Percentiles rank a stretch among this genome's conserved stretches.
Conservation (phyloP, 106 monocot species). For the Vanilla planifolia region DNA sequence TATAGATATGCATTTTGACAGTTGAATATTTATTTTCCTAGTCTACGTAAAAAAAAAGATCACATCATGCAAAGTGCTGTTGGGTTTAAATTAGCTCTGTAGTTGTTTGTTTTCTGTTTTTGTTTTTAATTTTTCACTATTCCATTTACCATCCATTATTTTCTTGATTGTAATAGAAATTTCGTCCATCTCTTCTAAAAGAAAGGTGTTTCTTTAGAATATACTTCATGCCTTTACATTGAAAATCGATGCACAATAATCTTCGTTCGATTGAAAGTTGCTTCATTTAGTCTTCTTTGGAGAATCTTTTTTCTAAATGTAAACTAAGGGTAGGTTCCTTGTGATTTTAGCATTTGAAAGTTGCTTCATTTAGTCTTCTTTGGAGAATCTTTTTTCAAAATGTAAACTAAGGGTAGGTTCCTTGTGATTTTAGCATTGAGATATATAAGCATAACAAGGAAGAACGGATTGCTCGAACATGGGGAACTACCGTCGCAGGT, state of each 20-base stretch:
- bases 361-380: background rate
- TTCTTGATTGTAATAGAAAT: no score
- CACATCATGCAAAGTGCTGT: no score
- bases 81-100: no score
- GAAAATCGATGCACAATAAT: background rate
- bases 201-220: no score
- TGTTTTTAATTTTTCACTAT: no score
- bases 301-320: background rate
- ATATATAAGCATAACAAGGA: constrained; percentile 92
- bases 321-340: background rate
- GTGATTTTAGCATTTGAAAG: constrained; percentile 59
- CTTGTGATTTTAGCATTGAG: constrained; percentile 63
- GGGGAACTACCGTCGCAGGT: constrained; percentile 86
- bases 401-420: background rate
- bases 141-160: no score
- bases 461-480: constrained; percentile 94
- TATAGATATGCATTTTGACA: no score
- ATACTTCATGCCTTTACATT: no score
- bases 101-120: no score
- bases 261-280: background rate
- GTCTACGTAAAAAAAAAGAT: no score
- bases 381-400: background rate
- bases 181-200: no score
- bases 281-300: background rate
- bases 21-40: no score